Evolutionary conservation across 2,329 filamentous ascomycete genomes (phyloP), one percentile per base, ranked within the genome.

Genomic region (Talaromyces sp.): DNA sequence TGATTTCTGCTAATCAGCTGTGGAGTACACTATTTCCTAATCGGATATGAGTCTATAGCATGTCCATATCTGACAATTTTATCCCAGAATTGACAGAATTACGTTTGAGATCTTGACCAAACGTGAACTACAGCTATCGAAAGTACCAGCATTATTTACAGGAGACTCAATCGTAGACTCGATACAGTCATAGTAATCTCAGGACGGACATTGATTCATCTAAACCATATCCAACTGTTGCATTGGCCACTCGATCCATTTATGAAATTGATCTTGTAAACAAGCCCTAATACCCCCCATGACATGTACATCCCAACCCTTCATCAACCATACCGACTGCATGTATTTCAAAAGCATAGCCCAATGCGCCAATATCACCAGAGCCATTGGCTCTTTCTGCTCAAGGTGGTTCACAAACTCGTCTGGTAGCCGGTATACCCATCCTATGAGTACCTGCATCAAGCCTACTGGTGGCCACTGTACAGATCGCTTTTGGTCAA

Each of bases 291-390:
- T 69, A 0, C 75, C 75, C 7, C n/a, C 29, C 0, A 77, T 45
- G 6, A 78, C 72, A 74, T 77, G 76, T 22, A 61, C 58, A 45
- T 73, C 70, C 76, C 76, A 77, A 2, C 71, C 74, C 11, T 63
- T 43, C 71, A 77, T 77, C 47, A 77, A 72, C 76, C 76, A 78
- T 0, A 66, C 64, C 0, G 68, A 67, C 10, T 70, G 61, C 75
- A 77, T 76, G 59, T 72, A 74, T 45, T 68, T 70, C 25, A 78
- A 54, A 5, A 77, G 43, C 6, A 77, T 69, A 43, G 68, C 70
- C 75, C 76, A 78, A 36, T 76, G 67, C 0, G 72, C 72, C 36
- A 77, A 63, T 5, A 77, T 61, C 1, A 75, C 61, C 17, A 77
- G 60, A 1, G 72, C 70, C 34, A 68, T 45, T 5, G 73, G 67